Evolutionary conservation across 2,329 filamentous ascomycete species (phyloP).

Genomic region (Ceratocystis eucalypticola): DNA sequence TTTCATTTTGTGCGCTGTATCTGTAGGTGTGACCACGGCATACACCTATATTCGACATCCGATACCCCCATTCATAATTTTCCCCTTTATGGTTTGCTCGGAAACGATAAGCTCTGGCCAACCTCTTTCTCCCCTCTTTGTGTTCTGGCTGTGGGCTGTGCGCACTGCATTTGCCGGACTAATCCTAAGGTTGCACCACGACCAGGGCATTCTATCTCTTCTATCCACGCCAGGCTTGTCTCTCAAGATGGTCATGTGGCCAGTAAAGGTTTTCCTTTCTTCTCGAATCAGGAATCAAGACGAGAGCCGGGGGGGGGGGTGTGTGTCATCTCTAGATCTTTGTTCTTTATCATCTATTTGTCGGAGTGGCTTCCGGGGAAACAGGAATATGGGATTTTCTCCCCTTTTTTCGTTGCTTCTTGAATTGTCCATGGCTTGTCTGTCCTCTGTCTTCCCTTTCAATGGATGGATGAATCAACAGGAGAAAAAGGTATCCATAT

Average conservation of each 20-base stretch:
- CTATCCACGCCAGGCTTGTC: slow-evolving; percentile 6
- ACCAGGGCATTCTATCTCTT: slow-evolving; percentile 6
- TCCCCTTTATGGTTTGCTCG: background rate
- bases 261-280: slow-evolving; percentile 17
- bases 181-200: slow-evolving; percentile 13
- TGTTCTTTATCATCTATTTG: background rate
- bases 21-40: too few relatives aligned
- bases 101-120: background rate
- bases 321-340: background rate
- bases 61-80: background rate
- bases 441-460: background rate
- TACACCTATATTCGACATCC: too few relatives aligned
- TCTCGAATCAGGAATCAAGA: background rate
- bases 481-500: background rate
- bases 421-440: background rate
- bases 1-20: too few relatives aligned
- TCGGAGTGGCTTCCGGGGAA: background rate
- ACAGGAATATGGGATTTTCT: background rate
- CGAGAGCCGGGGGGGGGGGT: background rate
- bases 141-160: background rate
- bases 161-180: slow-evolving; percentile 1
- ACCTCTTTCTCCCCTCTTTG: background rate
- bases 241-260: slow-evolving; percentile 18
- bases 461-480: background rate
- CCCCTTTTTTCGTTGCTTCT: background rate